phyloP scores from a whole-genome alignment of 331 rosid genomes.

The Quercus lobata region DNA sequence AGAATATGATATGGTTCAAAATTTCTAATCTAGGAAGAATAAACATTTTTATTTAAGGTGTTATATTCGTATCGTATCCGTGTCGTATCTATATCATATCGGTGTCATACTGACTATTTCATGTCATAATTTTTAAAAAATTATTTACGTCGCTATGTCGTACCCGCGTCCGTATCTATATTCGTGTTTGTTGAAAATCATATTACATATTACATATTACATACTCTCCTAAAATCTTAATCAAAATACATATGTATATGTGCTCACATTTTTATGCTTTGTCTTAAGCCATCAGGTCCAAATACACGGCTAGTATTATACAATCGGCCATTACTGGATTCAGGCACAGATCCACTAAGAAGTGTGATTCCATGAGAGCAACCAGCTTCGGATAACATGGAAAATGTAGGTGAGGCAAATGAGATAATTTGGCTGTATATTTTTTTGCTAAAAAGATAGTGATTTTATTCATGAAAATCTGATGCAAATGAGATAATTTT shows the following conservation, averaged over 20 bases:
- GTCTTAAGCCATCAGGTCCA: conserved; percentile 29
- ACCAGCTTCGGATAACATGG: conserved; percentile 25
- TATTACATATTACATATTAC: background rate
- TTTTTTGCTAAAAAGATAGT: no score
- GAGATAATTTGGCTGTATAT: no score
- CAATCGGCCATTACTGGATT: conserved; percentile 11
- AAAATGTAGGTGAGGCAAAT: conserved; percentile 10
- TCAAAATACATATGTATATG: background rate
- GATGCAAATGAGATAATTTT: no score
- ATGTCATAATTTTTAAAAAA: no score
- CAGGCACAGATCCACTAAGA: conserved; percentile 32
- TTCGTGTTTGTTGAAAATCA: no score
- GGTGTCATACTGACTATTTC: fast-evolving
- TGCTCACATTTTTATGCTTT: conserved; percentile 26
- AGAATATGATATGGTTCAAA: background rate
- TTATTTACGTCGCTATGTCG: fast-evolving
- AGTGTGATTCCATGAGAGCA: conserved; percentile 2
- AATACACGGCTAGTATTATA: conserved; percentile 32
- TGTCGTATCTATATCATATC: fast-evolving
- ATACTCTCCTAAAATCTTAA: background rate
- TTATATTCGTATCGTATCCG: fast-evolving
- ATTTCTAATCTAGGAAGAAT: background rate
- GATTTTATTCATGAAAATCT: no score
- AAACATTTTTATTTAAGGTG: no score
- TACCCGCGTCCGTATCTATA: fast-evolving